Evolutionary conservation across 129 eudicot genomes (phyloP), one percentile per base, ranked within the genome.

Genomic region (Chrysanthemum makinoi): DNA sequence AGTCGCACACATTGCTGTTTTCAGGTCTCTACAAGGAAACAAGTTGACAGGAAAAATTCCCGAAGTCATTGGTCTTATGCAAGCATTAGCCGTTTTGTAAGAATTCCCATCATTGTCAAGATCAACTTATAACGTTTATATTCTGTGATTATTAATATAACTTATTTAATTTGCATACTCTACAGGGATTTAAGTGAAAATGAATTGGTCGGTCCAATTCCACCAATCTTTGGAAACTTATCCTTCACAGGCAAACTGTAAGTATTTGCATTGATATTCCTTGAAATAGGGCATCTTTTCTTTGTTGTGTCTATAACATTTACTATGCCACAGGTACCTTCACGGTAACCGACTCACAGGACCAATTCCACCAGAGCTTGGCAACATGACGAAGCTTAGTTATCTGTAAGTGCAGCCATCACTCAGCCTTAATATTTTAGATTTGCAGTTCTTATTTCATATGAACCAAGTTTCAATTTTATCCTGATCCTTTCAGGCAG

Each of bases 341-440:
- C 97, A 91, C 50, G 97, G 94, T n/a, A 91, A 91, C 78, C 83
- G 80, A 63, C 91, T 91, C 28, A 84, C 94, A 0, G 97, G 97
- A 6, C 74, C 83, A 7, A 91, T 91, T 56, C 97, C 97, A 62
- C 87, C 89, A 1, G 97, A 91, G 80, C 88, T 91, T 43, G 97
- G 96, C 56, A 91, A 88, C 70, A 91, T 91, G 97, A 78, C 97
- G 44, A 88, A 85, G 74, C 94, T 91, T 17, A 88, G 96, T 66
- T 91, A 91, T 69, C 77, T 91, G 97, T 91, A 77, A 86, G 95
- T 49, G 66, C 11, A 66, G 46, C 17, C 30, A 16, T 39, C 13
- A 1, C 22, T 39, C 10, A 1, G 68, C 16, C 52, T 48, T 53
- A 3, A 50, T 5, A 53, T 50, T 17, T 52, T 14, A 6, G 3